These are phyloP conservation scores for Euphorbia lathyris DNA, from an alignment of 345 rosid genomes.

Conservation along the genomic window DNA sequence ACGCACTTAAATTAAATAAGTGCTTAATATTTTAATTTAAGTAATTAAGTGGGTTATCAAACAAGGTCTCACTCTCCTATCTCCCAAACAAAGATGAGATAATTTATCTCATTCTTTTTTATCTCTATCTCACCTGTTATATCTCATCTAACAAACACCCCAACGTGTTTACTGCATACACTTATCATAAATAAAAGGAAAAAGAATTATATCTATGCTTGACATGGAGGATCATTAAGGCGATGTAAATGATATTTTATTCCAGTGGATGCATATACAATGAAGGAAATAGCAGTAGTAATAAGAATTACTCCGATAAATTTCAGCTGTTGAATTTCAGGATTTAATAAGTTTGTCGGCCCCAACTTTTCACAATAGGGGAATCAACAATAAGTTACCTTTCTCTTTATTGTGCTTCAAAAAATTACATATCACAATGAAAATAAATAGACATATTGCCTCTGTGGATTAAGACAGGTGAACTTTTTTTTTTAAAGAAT, in stretches of 20 bases:
- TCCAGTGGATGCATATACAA: not conserved
- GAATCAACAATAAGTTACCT: not conserved
- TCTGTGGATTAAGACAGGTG: not conserved
- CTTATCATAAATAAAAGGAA: not conserved
- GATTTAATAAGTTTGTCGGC: not conserved
- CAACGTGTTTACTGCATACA: too few relatives aligned
- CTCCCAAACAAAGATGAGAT: too few relatives aligned
- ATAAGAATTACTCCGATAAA: not conserved
- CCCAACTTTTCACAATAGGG: not conserved
- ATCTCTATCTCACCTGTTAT: too few relatives aligned
- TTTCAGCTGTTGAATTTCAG: not conserved
- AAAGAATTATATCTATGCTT: not conserved
- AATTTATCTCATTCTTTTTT: too few relatives aligned
- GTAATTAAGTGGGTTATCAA: too few relatives aligned
- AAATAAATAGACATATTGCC: not conserved
- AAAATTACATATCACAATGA: not conserved
- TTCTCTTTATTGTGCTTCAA: not conserved
- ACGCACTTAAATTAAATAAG: too few relatives aligned
- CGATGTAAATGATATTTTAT: not conserved
- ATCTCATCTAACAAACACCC: too few relatives aligned
- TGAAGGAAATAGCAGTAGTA: not conserved
- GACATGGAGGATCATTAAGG: not conserved
- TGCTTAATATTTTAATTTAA: too few relatives aligned
- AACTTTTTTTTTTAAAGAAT: too few relatives aligned
- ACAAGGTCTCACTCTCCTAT: too few relatives aligned